Percentiles rank a stretch among this genome's conserved stretches.
phyloP scores from a whole-genome alignment of 768 basidiomycete species.

The Agrocybe pediades region DNA sequence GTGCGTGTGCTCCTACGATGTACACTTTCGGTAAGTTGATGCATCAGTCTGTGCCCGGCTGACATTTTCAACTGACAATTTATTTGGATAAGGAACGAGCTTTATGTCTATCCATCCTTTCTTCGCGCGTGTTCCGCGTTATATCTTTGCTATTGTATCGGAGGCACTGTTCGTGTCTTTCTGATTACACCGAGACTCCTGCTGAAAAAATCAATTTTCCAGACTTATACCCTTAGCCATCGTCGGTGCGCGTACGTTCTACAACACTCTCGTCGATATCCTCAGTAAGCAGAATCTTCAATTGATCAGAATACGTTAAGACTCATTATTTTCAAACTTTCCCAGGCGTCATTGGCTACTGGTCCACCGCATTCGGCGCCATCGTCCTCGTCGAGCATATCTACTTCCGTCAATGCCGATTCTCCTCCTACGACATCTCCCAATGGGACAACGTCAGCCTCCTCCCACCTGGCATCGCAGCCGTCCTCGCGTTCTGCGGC shows the following conservation, averaged over 20 bases:
- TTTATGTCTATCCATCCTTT: constrained; percentile 65
- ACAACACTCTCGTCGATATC: constrained; percentile 62
- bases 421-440: constrained; percentile 50
- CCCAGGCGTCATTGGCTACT: constrained; percentile 54
- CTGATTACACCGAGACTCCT: neutral
- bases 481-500: constrained; percentile 49
- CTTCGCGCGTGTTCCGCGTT: constrained; percentile 62
- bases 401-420: constrained; percentile 50
- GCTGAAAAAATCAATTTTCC: neutral
- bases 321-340: neutral
- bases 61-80: neutral
- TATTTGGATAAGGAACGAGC: constrained; percentile 42
- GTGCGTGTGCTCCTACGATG: constrained; percentile 75
- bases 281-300: constrained; percentile 44
- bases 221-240: constrained; percentile 73
- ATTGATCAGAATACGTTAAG: neutral
- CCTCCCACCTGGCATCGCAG: constrained; percentile 67
- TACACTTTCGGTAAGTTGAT: constrained; percentile 61
- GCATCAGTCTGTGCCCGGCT: neutral
- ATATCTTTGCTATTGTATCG: constrained; percentile 64
- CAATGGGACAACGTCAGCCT: constrained; percentile 54
- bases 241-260: constrained; percentile 69
- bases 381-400: constrained; percentile 70
- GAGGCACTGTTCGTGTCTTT: constrained; percentile 57
- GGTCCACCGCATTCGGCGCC: constrained; percentile 56